Evolutionary conservation across 768 basidiomycete genomes (phyloP).

Genomic region (Trametes villosa): DNA sequence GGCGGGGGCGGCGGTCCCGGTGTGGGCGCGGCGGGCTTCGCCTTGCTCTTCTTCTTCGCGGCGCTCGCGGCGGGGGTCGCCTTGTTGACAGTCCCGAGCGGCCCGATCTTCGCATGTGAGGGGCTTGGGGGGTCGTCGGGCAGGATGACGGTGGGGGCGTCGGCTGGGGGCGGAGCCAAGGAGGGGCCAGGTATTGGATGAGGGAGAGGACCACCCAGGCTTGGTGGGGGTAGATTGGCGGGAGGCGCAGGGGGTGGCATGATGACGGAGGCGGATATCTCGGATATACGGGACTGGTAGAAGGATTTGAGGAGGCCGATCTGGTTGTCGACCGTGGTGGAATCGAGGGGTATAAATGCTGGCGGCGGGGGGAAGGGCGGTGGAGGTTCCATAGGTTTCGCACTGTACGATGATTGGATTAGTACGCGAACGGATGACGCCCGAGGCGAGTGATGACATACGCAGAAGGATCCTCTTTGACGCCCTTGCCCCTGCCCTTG

Average conservation of each 20-base stretch:
- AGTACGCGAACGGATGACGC: neutral
- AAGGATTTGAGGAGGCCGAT: slow-evolving; percentile 84
- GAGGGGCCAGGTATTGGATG: slow-evolving; percentile 7
- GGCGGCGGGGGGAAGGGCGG: slow-evolving; percentile 87
- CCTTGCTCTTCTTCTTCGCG: slow-evolving; percentile 61
- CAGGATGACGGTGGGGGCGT: slow-evolving; percentile 43
- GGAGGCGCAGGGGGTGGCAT: slow-evolving; percentile 23
- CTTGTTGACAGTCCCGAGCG: slow-evolving; percentile 75
- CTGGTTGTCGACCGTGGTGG: slow-evolving; percentile 69
- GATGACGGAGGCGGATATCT: slow-evolving; percentile 40
- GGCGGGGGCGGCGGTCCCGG: slow-evolving; percentile 9
- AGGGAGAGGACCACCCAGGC: slow-evolving; percentile 11
- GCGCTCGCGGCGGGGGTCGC: slow-evolving; percentile 45
- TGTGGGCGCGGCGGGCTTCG: slow-evolving; percentile 28
- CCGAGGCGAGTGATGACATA: slow-evolving; percentile 44
- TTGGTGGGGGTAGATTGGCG: slow-evolving; percentile 22
- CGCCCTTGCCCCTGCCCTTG: slow-evolving; percentile 58
- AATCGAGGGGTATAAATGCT: slow-evolving; percentile 73
- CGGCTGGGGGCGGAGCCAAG: slow-evolving; percentile 23
- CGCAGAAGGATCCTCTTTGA: slow-evolving; percentile 46
- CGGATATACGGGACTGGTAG: slow-evolving; percentile 62
- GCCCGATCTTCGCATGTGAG: slow-evolving; percentile 73
- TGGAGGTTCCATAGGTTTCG: slow-evolving; percentile 73
- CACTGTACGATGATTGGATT: slow-evolving; percentile 39
- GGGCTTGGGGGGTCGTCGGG: slow-evolving; percentile 67